These are phyloP conservation scores for Chrysanthemum lavandulifolium DNA, from an alignment of 129 eudicot genomes.

Conservation along the genomic window DNA sequence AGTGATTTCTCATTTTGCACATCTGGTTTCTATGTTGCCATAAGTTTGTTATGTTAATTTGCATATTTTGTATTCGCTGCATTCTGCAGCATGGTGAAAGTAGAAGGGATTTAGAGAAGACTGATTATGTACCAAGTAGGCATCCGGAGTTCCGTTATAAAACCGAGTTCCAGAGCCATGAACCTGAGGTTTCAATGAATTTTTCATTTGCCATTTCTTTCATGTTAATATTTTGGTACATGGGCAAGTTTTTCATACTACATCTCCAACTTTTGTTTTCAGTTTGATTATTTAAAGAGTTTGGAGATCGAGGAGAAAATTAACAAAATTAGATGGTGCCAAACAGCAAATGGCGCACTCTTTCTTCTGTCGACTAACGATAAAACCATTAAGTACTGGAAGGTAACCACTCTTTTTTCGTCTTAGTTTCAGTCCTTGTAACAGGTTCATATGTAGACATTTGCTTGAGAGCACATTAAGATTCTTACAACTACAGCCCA, in stretches of 20 bases:
- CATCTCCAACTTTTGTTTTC: constrained; percentile 34
- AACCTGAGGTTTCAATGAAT: constrained; percentile 80
- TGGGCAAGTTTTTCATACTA: constrained; percentile 17
- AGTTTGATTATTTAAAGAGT: constrained; percentile 99
- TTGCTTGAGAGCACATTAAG: constrained; percentile 8
- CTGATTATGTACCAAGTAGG: constrained; percentile 63
- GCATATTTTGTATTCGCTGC: constrained; percentile 21
- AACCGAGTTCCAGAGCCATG: constrained; percentile 99
- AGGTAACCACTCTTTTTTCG: constrained; percentile 44
- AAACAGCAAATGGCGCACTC: constrained; percentile 87
- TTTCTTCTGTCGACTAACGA: constrained; percentile 97
- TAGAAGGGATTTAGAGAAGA: constrained; percentile 80
- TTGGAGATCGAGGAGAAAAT: constrained; percentile 99
- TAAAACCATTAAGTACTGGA: constrained; percentile 98
- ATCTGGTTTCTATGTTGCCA: not conserved
- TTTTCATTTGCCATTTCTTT: not conserved
- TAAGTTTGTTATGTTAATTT: constrained; percentile 9
- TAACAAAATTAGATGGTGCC: constrained; percentile 99
- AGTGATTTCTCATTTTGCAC: constrained; percentile 1
- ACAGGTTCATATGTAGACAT: constrained; percentile 2
- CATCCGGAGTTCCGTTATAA: constrained; percentile 99
- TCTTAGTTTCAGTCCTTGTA: constrained; percentile 5
- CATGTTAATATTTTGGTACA: constrained; percentile 14
- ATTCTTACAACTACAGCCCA: not conserved
- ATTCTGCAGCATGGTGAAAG: constrained; percentile 64